phyloP scores from a whole-genome alignment of 768 basidiomycete genomes.

The Strobilomyces dryophilus region DNA sequence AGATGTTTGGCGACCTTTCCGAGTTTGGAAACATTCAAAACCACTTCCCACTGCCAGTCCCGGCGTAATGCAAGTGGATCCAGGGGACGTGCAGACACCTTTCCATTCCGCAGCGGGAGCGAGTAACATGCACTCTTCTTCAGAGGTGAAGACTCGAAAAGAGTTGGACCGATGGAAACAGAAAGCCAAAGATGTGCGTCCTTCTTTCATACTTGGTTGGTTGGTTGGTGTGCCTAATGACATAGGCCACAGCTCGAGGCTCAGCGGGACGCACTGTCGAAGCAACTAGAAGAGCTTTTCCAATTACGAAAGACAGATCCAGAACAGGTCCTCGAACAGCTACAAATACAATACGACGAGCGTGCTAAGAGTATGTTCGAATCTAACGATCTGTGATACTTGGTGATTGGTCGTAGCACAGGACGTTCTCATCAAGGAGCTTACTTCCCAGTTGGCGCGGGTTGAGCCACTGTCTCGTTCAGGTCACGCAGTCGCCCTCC shows the following conservation, averaged over 20 bases:
- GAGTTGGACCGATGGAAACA: constrained; percentile 31
- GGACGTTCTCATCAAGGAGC: constrained; percentile 41
- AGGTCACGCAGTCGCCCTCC: constrained; percentile 49
- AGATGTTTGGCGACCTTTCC: too few relatives aligned
- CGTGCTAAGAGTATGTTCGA: constrained; percentile 45
- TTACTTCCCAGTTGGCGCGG: constrained; percentile 50
- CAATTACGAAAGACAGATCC: constrained; percentile 61
- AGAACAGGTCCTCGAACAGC: constrained; percentile 49
- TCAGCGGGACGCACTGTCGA: constrained; percentile 44
- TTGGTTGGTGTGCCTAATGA: not conserved
- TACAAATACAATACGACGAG: constrained; percentile 48
- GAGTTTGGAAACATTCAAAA: too few relatives aligned
- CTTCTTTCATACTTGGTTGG: not conserved
- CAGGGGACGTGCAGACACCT: not conserved
- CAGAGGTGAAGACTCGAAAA: constrained; percentile 13
- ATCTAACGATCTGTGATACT: not conserved
- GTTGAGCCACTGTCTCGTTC: constrained; percentile 51
- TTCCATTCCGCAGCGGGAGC: constrained; percentile 8
- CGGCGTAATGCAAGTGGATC: constrained; percentile 15
- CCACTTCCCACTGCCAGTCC: not conserved
- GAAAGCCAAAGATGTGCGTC: constrained; percentile 25
- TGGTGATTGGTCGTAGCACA: constrained; percentile 42
- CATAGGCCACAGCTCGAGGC: constrained; percentile 26
- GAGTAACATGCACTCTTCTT: constrained; percentile 10
- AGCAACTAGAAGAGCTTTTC: constrained; percentile 57